Percentiles rank a stretch among this genome's conserved stretches.
Conservation (phyloP, 2,329 filamentous ascomycete genomes). For the Pseudogymnoascus sp. region DNA sequence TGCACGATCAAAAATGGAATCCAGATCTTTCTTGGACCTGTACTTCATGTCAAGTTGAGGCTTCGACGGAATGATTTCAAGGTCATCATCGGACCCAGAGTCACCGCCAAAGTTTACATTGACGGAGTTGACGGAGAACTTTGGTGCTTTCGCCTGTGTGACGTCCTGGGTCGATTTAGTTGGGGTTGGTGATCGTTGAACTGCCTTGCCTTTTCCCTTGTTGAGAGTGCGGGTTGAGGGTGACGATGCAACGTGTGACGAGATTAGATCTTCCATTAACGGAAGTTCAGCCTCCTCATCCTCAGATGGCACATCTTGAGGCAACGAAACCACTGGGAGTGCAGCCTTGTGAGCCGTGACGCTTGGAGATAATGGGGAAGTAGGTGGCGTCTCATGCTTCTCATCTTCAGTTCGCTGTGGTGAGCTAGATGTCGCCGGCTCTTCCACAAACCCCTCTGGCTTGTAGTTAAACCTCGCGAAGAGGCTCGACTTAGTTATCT, state of each 20-base stretch:
- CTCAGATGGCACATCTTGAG: slow-evolving; percentile 5
- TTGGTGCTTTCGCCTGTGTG: slow-evolving; percentile 34
- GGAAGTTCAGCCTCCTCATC: slow-evolving; percentile 31
- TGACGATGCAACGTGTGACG: slow-evolving; percentile 24
- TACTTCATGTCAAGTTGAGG: not conserved
- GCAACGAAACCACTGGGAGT: not conserved
- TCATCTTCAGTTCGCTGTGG: slow-evolving; percentile 42
- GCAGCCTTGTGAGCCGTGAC: slow-evolving; percentile 19
- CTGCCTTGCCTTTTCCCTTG: slow-evolving; percentile 55
- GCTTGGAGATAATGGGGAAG: slow-evolving; percentile 46
- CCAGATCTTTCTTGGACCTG: slow-evolving; percentile 39
- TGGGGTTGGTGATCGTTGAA: not conserved
- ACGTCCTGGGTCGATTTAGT: slow-evolving; percentile 22
- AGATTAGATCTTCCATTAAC: slow-evolving; percentile 25
- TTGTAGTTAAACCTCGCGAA: slow-evolving; percentile 78
- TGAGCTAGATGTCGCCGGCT: slow-evolving; percentile 45
- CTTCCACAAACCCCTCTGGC: slow-evolving; percentile 27
- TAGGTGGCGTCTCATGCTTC: slow-evolving; percentile 59
- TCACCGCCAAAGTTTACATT: slow-evolving; percentile 31
- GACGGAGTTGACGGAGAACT: slow-evolving; percentile 29
- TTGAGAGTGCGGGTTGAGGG: slow-evolving; percentile 30
- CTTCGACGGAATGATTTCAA: slow-evolving; percentile 47
- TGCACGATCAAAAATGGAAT: slow-evolving; percentile 61
- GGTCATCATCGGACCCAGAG: slow-evolving; percentile 49
- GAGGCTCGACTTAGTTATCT: slow-evolving; percentile 73